A percentile compares a stretch with the other conserved stretches of the same genome.
Conservation (phyloP, 2,329 filamentous ascomycete species). For the Sporothrix mexicana region DNA sequence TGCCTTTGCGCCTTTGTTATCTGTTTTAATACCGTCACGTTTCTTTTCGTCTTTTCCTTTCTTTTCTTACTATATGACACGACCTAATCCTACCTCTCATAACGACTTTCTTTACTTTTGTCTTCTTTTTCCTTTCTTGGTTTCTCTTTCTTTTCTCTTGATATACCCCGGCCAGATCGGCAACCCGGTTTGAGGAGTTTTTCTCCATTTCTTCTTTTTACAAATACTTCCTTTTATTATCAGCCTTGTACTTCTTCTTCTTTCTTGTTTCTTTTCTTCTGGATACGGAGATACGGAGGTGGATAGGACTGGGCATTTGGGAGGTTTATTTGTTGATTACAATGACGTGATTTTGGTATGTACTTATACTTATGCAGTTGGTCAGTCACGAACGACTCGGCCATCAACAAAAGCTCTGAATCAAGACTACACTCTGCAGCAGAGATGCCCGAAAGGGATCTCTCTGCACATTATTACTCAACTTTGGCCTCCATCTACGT, state of each 20-base stretch:
- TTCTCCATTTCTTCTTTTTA: background rate
- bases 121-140: background rate
- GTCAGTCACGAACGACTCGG: background rate
- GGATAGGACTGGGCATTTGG: background rate
- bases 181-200: slow-evolving; percentile 21
- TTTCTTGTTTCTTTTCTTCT: background rate
- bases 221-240: background rate
- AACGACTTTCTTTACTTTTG: background rate
- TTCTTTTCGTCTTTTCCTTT: background rate
- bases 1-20: slow-evolving; percentile 25
- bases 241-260: background rate
- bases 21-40: slow-evolving; percentile 19
- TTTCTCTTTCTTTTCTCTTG: slow-evolving; percentile 15
- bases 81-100: slow-evolving; percentile 20
- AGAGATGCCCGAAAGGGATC: slow-evolving; percentile 7
- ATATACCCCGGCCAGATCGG: slow-evolving; percentile 28
- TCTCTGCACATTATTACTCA: background rate
- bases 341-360: background rate
- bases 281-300: background rate
- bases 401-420: background rate
- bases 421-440: background rate
- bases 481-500: background rate
- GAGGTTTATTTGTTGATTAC: background rate
- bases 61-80: background rate
- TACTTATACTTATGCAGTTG: background rate